Base-by-base conservation (phyloP, 2,329 filamentous ascomycete species). In the Tolypocladium sp. region DNA sequence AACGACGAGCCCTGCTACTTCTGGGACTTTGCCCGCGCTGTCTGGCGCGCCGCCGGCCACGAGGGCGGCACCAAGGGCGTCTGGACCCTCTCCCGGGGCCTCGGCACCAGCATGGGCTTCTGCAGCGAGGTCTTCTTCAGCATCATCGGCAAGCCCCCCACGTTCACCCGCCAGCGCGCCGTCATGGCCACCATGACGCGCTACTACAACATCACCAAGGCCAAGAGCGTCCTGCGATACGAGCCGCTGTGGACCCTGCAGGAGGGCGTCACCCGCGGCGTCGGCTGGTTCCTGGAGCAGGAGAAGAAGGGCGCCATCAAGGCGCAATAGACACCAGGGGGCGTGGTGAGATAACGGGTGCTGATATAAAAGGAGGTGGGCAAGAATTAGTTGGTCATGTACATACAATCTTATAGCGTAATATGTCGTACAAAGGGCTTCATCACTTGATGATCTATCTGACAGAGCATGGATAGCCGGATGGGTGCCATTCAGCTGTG, bases 1-100 rank as follows among this genome's bases (percentile, higher is more conserved):
- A 97, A 97, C 73, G 90, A 92, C 74, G 80, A 85, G 65, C 93
- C 93, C 6, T 80, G 95, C 25, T 93, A 93, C 72, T 95, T 96
- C 74, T 95, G 94, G 86, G 91, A 96, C 73, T 89, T 95, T 70
- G 85, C 89, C 60, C 82, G 90, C 46, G 85, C 86, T 44, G 81
- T 96, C 54, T 97, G 91, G 91, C 76, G 76, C 63, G 80, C 79
- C 49, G 82, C 82, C 13, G 85, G 85, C 41, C 78, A 73, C 59
- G 70, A 75, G 9, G 73, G 74, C 60, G 83, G 82, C 25, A 80
- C 77, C 6, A 77, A 79, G 56, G 75, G 79, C 64, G 82, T 83
- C 58, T 85, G 83, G 82, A 70, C 72, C 7, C 76, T 88, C 63
- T 72, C 79, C 54, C 77, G 77, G 60, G 78, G 78, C 55, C 56